Evolutionary conservation across 2,329 filamentous ascomycete genomes (phyloP), one percentile per base, ranked within the genome.

Genomic region (Chaetomium globosum): DNA sequence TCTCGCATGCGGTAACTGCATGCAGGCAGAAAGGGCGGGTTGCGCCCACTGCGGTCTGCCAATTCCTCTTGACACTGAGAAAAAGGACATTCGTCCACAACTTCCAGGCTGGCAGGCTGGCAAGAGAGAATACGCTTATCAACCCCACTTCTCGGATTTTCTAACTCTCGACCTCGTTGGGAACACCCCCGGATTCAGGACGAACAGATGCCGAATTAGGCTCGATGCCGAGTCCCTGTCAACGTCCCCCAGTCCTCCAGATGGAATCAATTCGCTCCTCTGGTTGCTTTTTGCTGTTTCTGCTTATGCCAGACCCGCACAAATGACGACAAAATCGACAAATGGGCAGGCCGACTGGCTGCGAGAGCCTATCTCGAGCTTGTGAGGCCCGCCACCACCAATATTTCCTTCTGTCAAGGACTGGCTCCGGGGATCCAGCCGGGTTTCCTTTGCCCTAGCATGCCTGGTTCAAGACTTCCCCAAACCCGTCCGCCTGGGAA

Each of bases 401-500:
- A 28, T n/a, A 36, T n/a, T 54, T 33, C n/a, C 30, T 21, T 36
- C 30, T 9, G 21, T 21, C 30, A 4, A 54, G 19, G 52, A 54
- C 52, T 54, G 52, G 52, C 30, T 19, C 30, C 52, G 52, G 52
- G 52, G 52, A 21, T 19, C 28, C 30, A 33, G 28, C 52, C 28
- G 52, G 52, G n/a, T 19, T 21, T 54, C 16, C 28, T 31, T 19
- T 30, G 28, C 46, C 46, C 21, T 48, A n/a, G 19, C 46, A 4
- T 23, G 30, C 28, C n/a, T 10, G 16, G 31, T 30, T 33, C 53
- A 36, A 55, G 30, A 19, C 28, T 12, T 23, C 26, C 46, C 26
- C 33, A 21, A 56, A 66, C 55, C 66, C 66, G 60, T 52, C 66
- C 59, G 56, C 33, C 66, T 66, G 66, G 66, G 59, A 63, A 61